Conservation (phyloP, 441 rosid genomes). For the Arabidopsis lyrata region DNA sequence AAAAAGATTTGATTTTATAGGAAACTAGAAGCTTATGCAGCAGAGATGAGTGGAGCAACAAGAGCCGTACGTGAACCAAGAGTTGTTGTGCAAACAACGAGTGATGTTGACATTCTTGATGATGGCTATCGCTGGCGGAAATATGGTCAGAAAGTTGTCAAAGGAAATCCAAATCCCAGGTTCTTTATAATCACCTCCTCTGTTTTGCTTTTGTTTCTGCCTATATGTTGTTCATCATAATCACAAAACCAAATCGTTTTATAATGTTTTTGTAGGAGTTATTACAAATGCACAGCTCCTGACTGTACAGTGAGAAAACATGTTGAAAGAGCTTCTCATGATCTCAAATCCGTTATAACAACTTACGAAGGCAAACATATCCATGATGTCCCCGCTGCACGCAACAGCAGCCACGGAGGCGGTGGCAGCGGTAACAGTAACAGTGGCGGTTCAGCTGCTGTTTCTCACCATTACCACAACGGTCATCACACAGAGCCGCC, state of each 20-base stretch:
- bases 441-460: constrained; percentile 17
- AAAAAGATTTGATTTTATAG: constrained; percentile 41
- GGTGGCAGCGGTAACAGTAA: constrained; percentile 31
- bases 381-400: constrained; percentile 92
- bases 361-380: constrained; percentile 98
- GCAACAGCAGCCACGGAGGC: constrained; percentile 74
- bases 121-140: constrained; percentile 87
- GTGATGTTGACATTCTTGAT: constrained; percentile 78
- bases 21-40: constrained; percentile 71
- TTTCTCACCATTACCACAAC: constrained; percentile 22
- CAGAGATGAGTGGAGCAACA: constrained; percentile 77
- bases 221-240: not conserved
- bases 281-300: constrained; percentile 92
- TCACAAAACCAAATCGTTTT: not conserved
- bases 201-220: not conserved
- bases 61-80: constrained; percentile 85
- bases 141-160: constrained; percentile 83
- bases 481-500: constrained; percentile 38
- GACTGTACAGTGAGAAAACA: constrained; percentile 96
- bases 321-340: constrained; percentile 97
- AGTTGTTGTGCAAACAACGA: constrained; percentile 77
- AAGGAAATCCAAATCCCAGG: constrained; percentile 90
- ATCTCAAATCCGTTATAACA: constrained; percentile 89
- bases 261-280: constrained; percentile 68
- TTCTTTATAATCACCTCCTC: constrained; percentile 27